Percentiles rank a stretch among this genome's conserved stretches.
Evolutionary conservation across 768 basidiomycete species (phyloP).

Genomic region (Xerocomellus dryophilus): DNA sequence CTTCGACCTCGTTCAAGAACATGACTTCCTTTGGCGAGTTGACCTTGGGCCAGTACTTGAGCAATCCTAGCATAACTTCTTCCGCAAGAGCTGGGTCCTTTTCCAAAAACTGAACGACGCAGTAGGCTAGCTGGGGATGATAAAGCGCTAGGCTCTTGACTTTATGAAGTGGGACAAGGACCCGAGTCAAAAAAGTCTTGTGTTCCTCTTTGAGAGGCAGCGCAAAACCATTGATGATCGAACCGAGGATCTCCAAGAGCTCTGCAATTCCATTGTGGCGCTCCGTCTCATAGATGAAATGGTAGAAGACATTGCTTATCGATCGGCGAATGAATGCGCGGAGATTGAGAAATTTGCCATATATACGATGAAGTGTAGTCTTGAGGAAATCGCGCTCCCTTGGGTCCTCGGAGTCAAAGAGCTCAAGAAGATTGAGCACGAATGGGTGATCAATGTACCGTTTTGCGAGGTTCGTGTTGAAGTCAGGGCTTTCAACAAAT

Average conservation of each 20-base stretch:
- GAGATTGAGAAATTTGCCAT: conserved; percentile 98
- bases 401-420: conserved; percentile 98
- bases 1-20: conserved; percentile 99
- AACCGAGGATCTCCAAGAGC: conserved; percentile 94
- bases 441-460: conserved; percentile 96
- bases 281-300: conserved; percentile 98
- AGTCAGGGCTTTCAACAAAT: conserved; percentile 96
- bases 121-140: conserved; percentile 98
- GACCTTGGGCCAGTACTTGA: conserved; percentile 98
- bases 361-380: conserved; percentile 97
- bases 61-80: conserved; percentile 93
- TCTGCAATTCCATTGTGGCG: conserved; percentile 99
- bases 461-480: conserved; percentile 97
- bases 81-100: conserved; percentile 91
- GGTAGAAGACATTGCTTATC: conserved; percentile 99
- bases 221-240: conserved; percentile 99
- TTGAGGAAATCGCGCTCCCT: conserved; percentile 99
- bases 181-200: conserved; percentile 94
- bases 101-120: conserved; percentile 97
- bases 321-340: conserved; percentile 98
- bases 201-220: conserved; percentile 98
- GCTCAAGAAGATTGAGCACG: conserved; percentile 92
- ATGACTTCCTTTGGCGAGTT: conserved; percentile 99
- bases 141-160: conserved; percentile 97
- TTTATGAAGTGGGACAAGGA: conserved; percentile 94